Base-by-base conservation (phyloP, 345 rosid genomes). In the Hypericum androsaemum region DNA sequence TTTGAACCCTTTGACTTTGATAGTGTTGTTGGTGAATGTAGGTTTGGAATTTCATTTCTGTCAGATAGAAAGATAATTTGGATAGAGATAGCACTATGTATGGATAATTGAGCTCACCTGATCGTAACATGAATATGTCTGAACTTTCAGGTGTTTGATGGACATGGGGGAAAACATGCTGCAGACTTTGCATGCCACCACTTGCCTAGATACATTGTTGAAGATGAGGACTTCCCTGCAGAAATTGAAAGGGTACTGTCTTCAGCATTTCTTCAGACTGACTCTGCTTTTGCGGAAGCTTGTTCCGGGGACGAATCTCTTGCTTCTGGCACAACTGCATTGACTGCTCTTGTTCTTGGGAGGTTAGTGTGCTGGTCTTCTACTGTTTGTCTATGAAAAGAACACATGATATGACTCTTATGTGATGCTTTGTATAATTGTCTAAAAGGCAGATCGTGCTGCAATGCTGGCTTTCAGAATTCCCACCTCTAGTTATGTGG, bases 161-260 rank as follows among this genome's bases (percentile, higher is more conserved):
- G 97, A 35, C 95, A 89, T 71, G 94, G 84, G 17, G 95, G 97
- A 57, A 86, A 81, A 67, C 89, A 86, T 71, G 97, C 97, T 15
- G 95, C 97, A 39, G 84, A 86, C 39, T 87, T 83, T 64, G 85
- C 89, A 40, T 47, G 83, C 78, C 9, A 22, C 60, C 72, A 81
- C 63, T 73, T 87, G 61, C 88, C 84, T 6, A 86, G 77, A 68
- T 80, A 74, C 69, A 86, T 89, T 54, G 64, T 80, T 16, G 74
- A 78, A 60, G 81, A 86, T 64, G 71, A 67, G 68, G 77, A 71
- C 58, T 89, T 86, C 54, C 97, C 97, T 6, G 55, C 45, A 45
- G 83, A 83, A 53, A 68, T 89, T 41, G 75, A 78, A 67, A 86
- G 71, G 72, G 81, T 67, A 63, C 59, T 86, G 42, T 56, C 97